These are phyloP conservation scores for Myriosclerotinia curreyana DNA, from an alignment of 2,329 filamentous ascomycete species.

Conservation along the genomic window DNA sequence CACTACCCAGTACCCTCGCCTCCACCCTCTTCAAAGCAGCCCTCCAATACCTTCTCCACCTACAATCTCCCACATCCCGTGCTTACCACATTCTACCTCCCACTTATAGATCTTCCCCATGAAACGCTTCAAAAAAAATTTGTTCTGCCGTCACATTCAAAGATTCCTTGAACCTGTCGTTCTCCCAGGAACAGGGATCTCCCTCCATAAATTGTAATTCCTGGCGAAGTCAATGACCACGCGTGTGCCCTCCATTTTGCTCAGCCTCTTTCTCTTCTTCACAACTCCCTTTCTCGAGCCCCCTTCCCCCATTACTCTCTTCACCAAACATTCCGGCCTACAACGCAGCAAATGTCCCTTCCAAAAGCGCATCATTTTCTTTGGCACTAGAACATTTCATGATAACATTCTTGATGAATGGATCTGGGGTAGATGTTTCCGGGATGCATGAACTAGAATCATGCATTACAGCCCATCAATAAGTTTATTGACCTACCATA, in stretches of 20 bases:
- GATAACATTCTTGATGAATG: constrained; percentile 42
- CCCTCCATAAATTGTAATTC: constrained; percentile 43
- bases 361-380: constrained; percentile 49
- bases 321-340: constrained; percentile 25
- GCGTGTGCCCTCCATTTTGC: constrained; percentile 47
- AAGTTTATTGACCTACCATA: constrained; percentile 51
- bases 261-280: constrained; percentile 40
- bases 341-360: constrained; percentile 47
- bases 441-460: constrained; percentile 33
- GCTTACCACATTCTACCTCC: constrained; percentile 48
- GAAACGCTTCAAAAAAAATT: constrained; percentile 42
- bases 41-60: constrained; percentile 42
- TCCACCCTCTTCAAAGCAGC: constrained; percentile 57
- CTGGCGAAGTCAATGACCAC: constrained; percentile 47
- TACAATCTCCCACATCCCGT: constrained; percentile 40
- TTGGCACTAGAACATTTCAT: constrained; percentile 47
- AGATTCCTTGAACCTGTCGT: constrained; percentile 42
- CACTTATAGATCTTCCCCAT: constrained; percentile 45
- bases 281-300: constrained; percentile 42
- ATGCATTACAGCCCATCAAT: constrained; percentile 48
- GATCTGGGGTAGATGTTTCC: not conserved
- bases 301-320: constrained; percentile 27
- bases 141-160: constrained; percentile 35
- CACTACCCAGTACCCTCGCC: constrained; percentile 56
- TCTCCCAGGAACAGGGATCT: constrained; percentile 30